Percentiles rank a stretch among this genome's conserved stretches.
These are phyloP conservation scores for Fusarium sp. DNA, from an alignment of 2,329 filamentous ascomycete species.

Conservation along the genomic window DNA sequence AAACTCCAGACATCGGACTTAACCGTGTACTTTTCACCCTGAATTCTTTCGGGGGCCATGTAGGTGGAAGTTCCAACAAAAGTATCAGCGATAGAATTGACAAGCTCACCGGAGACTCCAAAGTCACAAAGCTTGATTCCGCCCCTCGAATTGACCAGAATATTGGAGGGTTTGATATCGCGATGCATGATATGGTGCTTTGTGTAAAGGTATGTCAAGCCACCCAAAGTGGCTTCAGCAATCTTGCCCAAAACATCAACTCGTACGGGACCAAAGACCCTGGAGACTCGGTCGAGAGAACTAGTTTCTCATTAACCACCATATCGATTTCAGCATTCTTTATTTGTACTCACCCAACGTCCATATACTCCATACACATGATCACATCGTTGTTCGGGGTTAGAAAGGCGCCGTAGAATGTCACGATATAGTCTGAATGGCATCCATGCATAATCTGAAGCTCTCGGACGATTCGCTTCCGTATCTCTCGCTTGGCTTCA, in stretches of 20 bases:
- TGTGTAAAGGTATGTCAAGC: conserved; percentile 93
- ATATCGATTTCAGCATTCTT: neutral
- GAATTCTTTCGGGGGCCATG: conserved; percentile 98
- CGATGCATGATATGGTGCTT: conserved; percentile 98
- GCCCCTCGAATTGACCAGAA: conserved; percentile 92
- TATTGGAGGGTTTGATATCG: conserved; percentile 98
- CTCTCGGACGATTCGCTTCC: conserved; percentile 96
- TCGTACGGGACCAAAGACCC: conserved; percentile 92
- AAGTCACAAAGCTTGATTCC: conserved; percentile 99
- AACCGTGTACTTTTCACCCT: conserved; percentile 96
- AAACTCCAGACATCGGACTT: conserved; percentile 99
- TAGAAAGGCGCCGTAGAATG: conserved; percentile 96
- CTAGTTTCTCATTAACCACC: conserved; percentile 60
- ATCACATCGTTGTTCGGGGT: conserved; percentile 98
- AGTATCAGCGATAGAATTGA: conserved; percentile 97
- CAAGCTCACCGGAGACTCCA: conserved; percentile 96
- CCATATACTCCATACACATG: conserved; percentile 99
- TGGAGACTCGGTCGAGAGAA: conserved; percentile 91
- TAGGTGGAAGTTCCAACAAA: conserved; percentile 99
- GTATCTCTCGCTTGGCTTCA: conserved; percentile 96
- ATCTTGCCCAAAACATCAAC: conserved; percentile 98
- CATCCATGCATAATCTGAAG: conserved; percentile 99
- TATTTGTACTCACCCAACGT: conserved; percentile 81
- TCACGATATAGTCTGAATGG: conserved; percentile 96
- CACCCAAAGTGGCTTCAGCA: conserved; percentile 92